These are phyloP conservation scores for Scedosporium apiospermum DNA, from an alignment of 2,329 filamentous ascomycete genomes.

Conservation along the genomic window DNA sequence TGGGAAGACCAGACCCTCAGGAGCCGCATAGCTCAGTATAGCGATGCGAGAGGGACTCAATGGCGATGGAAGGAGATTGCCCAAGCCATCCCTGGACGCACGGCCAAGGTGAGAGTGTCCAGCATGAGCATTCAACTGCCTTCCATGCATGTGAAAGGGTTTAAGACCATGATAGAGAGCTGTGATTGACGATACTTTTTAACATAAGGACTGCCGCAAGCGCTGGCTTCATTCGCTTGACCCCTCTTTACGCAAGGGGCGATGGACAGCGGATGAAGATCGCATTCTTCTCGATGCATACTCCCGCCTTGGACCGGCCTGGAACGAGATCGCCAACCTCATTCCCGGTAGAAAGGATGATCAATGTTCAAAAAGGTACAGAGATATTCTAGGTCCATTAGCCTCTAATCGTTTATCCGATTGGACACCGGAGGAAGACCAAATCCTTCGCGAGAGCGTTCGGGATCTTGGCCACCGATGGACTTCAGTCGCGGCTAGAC, in stretches of 20 bases:
- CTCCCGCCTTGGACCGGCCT: constrained; percentile 15
- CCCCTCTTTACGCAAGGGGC: constrained; percentile 17
- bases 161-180: neutral
- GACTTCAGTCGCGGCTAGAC: constrained; percentile 17
- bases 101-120: constrained; percentile 15
- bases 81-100: constrained; percentile 14
- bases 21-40: constrained; percentile 18
- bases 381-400: constrained; percentile 18
- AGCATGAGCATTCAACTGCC: neutral
- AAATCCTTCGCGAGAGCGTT: constrained; percentile 15
- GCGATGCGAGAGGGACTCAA: constrained; percentile 15
- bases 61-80: constrained; percentile 20
- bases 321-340: constrained; percentile 18
- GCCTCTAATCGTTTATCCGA: constrained; percentile 16
- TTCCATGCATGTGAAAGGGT: neutral
- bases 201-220: constrained; percentile 18
- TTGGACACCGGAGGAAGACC: constrained; percentile 18
- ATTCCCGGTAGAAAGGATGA: constrained; percentile 20
- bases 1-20: constrained; percentile 18
- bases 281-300: constrained; percentile 18
- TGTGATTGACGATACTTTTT: neutral
- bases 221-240: constrained; percentile 21
- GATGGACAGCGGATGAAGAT: constrained; percentile 20
- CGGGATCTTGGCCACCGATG: constrained; percentile 16
- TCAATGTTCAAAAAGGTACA: constrained; percentile 20